Evolutionary conservation across 148 eudicot genomes (phyloP), one percentile per base, ranked within the genome.

Genomic region (Cornus suecica): DNA sequence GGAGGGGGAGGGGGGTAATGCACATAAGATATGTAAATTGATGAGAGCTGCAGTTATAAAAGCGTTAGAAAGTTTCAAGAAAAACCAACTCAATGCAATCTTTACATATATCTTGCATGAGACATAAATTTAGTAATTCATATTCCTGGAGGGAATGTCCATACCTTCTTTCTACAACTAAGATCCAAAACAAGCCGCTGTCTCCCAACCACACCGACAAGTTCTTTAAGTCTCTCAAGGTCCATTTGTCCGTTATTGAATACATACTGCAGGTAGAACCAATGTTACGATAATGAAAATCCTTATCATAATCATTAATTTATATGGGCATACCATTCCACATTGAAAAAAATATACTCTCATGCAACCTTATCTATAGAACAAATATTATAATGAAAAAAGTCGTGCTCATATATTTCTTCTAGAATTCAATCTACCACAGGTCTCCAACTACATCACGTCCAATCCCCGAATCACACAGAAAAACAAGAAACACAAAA

Each of bases 141-240:
- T 74, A 25, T n/a, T 42, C 1, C 62, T 58, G n/a, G 62, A 20
- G 9, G 41, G 22, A 42, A 10, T 32, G 66, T 72, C 20, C 26
- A 20, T 82, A 91, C 98, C 97, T 96, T 96, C 84, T 93, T 96
- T 69, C 99, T 90, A 88, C 99, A 96, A 77, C 99, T 93, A 79
- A 95, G 89, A 85, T 95, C 97, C 87, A 95, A 83, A 27, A 95
- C 93, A 65, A 95, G 91, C 80, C 97, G 87, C 71, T 83, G 73
- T 83, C 83, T 92, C 42, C 97, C 99, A 75, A 95, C 92, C 77
- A 80, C 73, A 69, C 72, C 72, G 37, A 88, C 88, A 74, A 95
- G 94, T 82, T 88, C 92, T 82, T 93, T 85, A 41, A 95, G 97
- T 89, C 97, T 91, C 71, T 86, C 89, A 61, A 91, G 89, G 79